phyloP scores from a whole-genome alignment of 1,284 basidiomycete species.

The Omphalotus olearius region DNA sequence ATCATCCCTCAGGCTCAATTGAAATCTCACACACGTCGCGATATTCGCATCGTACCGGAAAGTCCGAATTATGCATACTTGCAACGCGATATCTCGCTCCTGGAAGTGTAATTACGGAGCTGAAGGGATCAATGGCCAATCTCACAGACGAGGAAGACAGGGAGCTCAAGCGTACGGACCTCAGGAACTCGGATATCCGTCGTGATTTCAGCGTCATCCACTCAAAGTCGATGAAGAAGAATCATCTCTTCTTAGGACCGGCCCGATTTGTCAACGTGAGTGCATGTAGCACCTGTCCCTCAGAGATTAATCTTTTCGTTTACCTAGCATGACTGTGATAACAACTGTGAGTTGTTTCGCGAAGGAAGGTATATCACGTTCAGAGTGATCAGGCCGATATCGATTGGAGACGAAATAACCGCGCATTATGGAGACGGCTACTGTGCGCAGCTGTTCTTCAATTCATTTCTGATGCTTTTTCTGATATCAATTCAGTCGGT shows the following conservation, averaged over 20 bases:
- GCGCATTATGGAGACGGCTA: constrained; percentile 83
- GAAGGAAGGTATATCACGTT: constrained; percentile 88
- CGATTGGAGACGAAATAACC: constrained; percentile 81
- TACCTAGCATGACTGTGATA: constrained; percentile 82
- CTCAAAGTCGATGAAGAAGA: constrained; percentile 86
- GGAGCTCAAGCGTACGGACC: constrained; percentile 73
- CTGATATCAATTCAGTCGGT: constrained; percentile 54
- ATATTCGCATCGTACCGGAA: constrained; percentile 81
- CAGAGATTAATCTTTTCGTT: constrained; percentile 16
- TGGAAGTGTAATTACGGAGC: constrained; percentile 72
- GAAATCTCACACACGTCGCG: constrained; percentile 85
- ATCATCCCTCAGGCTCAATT: constrained; percentile 75
- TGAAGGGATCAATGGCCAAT: constrained; percentile 87
- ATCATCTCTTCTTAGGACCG: constrained; percentile 88
- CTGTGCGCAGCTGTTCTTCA: constrained; percentile 44
- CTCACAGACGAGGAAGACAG: constrained; percentile 78
- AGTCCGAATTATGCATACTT: constrained; percentile 86
- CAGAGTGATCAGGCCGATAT: constrained; percentile 77
- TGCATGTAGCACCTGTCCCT: constrained; percentile 17
- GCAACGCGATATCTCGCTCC: constrained; percentile 72
- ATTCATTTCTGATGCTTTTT: constrained; percentile 12
- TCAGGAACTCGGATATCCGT: constrained; percentile 67
- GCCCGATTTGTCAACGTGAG: constrained; percentile 93
- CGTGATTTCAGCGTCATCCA: constrained; percentile 91
- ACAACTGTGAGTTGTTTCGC: constrained; percentile 85